Percentiles rank a stretch among this genome's conserved stretches.
Evolutionary conservation across 83 land plant species (phyloP).

Genomic region (Picea abies): DNA sequence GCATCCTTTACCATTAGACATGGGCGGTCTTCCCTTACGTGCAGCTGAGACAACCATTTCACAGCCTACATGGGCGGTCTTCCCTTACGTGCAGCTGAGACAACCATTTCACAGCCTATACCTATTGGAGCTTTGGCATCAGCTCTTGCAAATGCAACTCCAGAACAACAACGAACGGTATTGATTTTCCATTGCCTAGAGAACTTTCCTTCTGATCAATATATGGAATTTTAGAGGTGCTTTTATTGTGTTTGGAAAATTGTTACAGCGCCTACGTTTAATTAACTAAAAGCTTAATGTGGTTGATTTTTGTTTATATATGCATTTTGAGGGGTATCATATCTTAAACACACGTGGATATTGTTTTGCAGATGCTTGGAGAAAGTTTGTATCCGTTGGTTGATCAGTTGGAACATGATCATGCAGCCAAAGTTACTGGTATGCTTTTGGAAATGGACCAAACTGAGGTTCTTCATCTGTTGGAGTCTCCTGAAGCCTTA

Average conservation of each 20-base stretch:
- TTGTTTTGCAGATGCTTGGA: conserved; percentile 62
- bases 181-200: conserved; percentile 5
- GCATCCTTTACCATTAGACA: no score
- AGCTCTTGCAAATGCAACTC: conserved; percentile 87
- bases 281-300: neutral
- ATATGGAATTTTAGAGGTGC: neutral
- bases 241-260: neutral
- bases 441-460: conserved; percentile 30
- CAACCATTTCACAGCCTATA: conserved; percentile 58
- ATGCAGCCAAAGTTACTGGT: conserved; percentile 81
- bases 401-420: conserved; percentile 69
- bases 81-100: conserved; percentile 51
- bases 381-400: conserved; percentile 81
- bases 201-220: neutral
- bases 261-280: neutral
- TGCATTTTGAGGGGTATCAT: neutral
- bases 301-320: neutral
- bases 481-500: conserved; percentile 82
- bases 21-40: conserved; percentile 43
- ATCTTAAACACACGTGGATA: neutral
- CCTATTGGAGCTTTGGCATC: conserved; percentile 75
- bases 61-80: conserved; percentile 50
- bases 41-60: conserved; percentile 47
- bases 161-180: conserved; percentile 86
- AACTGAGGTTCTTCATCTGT: conserved; percentile 76